Evolutionary conservation across 495 filamentous ascomycete genomes (phyloP).

Genomic region (Neurospora tetraspora): DNA sequence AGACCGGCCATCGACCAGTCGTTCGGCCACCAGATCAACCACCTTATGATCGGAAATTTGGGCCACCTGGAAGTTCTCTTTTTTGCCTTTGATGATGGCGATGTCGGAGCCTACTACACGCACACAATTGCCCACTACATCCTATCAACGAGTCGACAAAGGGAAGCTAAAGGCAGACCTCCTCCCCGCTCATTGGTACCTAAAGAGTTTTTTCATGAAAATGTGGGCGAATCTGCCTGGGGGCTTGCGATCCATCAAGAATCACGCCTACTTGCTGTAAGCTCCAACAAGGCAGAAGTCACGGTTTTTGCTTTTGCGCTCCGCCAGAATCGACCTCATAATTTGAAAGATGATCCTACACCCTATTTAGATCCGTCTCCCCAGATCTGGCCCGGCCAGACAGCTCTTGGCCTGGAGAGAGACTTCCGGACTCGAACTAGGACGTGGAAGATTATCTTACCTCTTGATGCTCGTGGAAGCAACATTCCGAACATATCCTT

Average conservation of each 20-base stretch:
- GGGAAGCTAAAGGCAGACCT: neutral
- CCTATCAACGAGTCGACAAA: neutral
- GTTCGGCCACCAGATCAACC: constrained; percentile 65
- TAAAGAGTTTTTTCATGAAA: constrained; percentile 58
- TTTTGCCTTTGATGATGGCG: constrained; percentile 75
- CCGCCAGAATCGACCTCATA: constrained; percentile 20
- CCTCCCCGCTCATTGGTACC: constrained; percentile 1
- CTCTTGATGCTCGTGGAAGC: constrained; percentile 17
- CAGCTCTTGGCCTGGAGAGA: constrained; percentile 16
- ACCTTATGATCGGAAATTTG: constrained; percentile 66
- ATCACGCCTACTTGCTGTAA: constrained; percentile 70
- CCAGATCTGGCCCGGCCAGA: constrained; percentile 5
- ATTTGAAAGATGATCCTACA: neutral
- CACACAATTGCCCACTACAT: constrained; percentile 27
- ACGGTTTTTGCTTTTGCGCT: constrained; percentile 68
- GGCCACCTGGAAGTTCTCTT: constrained; percentile 74
- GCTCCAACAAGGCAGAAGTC: constrained; percentile 58
- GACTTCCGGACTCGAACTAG: constrained; percentile 24
- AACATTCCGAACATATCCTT: constrained; percentile 82
- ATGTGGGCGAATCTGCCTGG: constrained; percentile 76
- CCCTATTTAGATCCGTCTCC: constrained; percentile 8
- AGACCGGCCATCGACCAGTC: constrained; percentile 45
- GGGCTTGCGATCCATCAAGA: constrained; percentile 76
- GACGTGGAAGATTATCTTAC: constrained; percentile 33
- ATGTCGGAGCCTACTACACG: constrained; percentile 73